Conservation (phyloP, 768 basidiomycete genomes). For the Suillus occidentalis region DNA sequence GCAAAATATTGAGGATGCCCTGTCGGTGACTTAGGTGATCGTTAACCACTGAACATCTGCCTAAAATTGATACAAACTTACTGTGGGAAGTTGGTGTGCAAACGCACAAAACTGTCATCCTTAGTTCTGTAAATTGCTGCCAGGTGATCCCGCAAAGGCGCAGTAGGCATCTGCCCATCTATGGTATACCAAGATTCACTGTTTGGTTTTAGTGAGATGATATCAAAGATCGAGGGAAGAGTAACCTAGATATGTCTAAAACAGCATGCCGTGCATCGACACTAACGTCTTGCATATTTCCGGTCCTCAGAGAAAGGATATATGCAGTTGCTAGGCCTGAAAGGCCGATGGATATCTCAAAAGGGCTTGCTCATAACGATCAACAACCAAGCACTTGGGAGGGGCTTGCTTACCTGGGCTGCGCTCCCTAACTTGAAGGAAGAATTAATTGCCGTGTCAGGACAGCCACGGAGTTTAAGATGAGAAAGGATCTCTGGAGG, state of each 20-base stretch:
- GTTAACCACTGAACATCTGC: background rate
- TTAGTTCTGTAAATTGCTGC: constrained; percentile 57
- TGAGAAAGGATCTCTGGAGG: constrained; percentile 37
- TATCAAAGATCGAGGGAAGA: background rate
- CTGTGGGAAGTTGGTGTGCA: constrained; percentile 70
- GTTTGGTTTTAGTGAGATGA: constrained; percentile 29
- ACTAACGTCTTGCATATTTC: constrained; percentile 44
- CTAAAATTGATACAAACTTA: constrained; percentile 23
- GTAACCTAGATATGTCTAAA: constrained; percentile 50
- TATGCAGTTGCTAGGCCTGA: constrained; percentile 54
- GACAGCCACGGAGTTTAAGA: constrained; percentile 37
- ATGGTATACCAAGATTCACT: constrained; percentile 53
- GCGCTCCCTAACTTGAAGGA: constrained; percentile 54
- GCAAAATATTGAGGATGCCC: constrained; percentile 49
- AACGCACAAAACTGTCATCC: constrained; percentile 48
- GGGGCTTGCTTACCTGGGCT: constrained; percentile 44
- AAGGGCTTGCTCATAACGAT: background rate
- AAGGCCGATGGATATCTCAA: constrained; percentile 48
- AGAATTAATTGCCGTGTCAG: constrained; percentile 49
- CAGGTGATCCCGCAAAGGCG: constrained; percentile 45
- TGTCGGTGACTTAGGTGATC: constrained; percentile 43
- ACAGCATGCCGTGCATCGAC: constrained; percentile 59
- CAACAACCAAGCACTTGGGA: background rate
- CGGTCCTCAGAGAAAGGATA: constrained; percentile 47
- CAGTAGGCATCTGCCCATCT: constrained; percentile 35